Conservation (phyloP, 2,329 filamentous ascomycete species). For the Aspergillus fumigatus region DNA sequence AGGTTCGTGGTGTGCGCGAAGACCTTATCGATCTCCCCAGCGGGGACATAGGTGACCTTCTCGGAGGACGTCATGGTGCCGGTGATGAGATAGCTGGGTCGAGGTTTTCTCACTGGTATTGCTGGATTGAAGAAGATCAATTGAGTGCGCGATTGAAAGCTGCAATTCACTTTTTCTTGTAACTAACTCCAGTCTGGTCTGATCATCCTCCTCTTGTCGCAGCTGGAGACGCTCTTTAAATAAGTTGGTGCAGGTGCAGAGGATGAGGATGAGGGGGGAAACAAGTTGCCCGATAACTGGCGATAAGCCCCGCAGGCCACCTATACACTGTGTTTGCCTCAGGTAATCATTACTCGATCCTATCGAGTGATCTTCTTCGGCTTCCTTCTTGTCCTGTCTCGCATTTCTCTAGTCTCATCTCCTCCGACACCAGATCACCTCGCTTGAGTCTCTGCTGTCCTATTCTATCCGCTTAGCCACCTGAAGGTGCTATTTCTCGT, state of each 20-base stretch:
- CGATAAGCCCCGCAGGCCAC: constrained; percentile 9
- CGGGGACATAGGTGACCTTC: constrained; percentile 31
- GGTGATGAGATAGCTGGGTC: neutral
- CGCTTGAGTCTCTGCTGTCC: neutral
- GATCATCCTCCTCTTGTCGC: neutral
- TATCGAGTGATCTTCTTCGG: constrained; percentile 10
- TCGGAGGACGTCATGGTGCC: constrained; percentile 5
- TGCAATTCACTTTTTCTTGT: neutral
- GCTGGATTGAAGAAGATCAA: neutral
- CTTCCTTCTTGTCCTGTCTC: neutral
- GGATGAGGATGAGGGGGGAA: neutral
- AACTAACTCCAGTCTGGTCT: neutral
- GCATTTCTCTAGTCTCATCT: too few species aligned
- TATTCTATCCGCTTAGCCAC: neutral
- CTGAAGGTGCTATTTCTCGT: constrained; percentile 4
- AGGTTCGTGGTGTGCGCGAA: constrained; percentile 53
- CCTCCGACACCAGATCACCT: neutral
- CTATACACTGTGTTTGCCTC: neutral
- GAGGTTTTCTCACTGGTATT: too few species aligned
- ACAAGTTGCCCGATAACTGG: neutral
- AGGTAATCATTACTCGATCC: constrained; percentile 15
- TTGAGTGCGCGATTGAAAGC: neutral
- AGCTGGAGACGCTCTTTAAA: neutral
- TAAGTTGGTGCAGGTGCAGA: neutral
- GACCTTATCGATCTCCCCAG: constrained; percentile 49